These are phyloP conservation scores for Pythium insidiosum DNA, from an alignment of 352 stramenopile genomes.

Conservation along the genomic window DNA sequence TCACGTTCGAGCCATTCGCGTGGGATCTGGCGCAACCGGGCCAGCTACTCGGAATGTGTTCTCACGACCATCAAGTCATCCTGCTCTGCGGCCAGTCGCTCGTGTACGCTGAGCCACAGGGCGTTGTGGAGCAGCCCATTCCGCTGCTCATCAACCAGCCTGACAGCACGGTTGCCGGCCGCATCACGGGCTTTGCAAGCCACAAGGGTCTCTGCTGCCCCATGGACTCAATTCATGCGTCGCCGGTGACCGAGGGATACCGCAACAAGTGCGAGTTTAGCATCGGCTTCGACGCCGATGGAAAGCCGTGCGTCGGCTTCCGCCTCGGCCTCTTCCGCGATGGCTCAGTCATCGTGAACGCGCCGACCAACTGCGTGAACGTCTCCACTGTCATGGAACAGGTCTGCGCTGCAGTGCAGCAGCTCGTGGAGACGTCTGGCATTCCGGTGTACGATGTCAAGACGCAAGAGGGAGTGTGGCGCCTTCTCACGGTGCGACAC, in stretches of 20 bases:
- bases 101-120: conserved; percentile 30
- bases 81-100: conserved; percentile 37
- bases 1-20: conserved; percentile 50
- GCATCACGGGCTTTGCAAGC: conserved; percentile 59
- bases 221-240: conserved; percentile 84
- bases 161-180: conserved; percentile 19
- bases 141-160: conserved; percentile 21
- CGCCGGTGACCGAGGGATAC: conserved; percentile 83
- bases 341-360: conserved; percentile 59
- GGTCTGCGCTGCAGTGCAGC: conserved; percentile 59
- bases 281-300: conserved; percentile 78
- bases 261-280: conserved; percentile 98
- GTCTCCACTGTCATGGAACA: conserved; percentile 78
- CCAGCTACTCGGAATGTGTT: conserved; percentile 46
- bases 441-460: conserved; percentile 71
- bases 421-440: conserved; percentile 37
- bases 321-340: conserved; percentile 78
- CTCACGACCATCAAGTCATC: conserved; percentile 70
- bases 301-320: conserved; percentile 82
- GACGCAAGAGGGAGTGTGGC: conserved; percentile 65
- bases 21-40: conserved; percentile 9
- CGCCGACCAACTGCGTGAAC: conserved; percentile 66
- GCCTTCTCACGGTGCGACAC: conserved; percentile 62
- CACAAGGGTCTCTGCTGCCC: conserved; percentile 80
- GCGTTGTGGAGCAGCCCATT: too few relatives aligned